Evolutionary conservation across 2,329 filamentous ascomycete genomes (phyloP), one percentile per base, ranked within the genome.

Genomic region (Talaromyces marneffei): DNA sequence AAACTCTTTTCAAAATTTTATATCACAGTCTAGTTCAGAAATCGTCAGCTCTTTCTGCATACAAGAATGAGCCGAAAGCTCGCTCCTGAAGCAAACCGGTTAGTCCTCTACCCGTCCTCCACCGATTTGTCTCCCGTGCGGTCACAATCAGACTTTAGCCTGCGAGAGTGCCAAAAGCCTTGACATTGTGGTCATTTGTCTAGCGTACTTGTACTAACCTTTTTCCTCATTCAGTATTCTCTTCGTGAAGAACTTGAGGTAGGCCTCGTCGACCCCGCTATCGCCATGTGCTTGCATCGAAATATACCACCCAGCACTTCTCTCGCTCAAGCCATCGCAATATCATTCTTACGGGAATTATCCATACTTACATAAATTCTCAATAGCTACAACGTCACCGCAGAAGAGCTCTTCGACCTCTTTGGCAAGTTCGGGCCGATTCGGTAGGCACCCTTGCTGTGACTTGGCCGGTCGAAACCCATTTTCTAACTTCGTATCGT

Each of bases 161-260:
- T 52, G n/a, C 29, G 10, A 20, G 16, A 52, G 27, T 8, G 10
- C 48, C 14, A 33, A 29, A 33, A 33, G 27, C n/a, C n/a, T n/a
- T n/a, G n/a, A 16, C 25, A 33, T 35, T 23, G 48, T 20, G 18
- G 2, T 29, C 4, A 12, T 18, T 6, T 2, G 20, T 1, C 12
- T 35, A 14, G n/a, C 10, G 18, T 10, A 35, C 23, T 12, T 6
- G 7, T 55, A 44, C 40, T 56, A 23, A 23, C 27, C 42, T 40
- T 35, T 57, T 40, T 40, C 37, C 27, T 23, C 67, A 2, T 52
- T 66, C 70, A 96, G 93, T 88, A 93, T 94, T 88, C 90, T 99
- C 83, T 97, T 97, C 86, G 93, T 97, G 74, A 97, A 97, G 91
- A 97, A 99, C 86, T 86, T 97, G 83, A 96, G 90, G 91, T 95